phyloP scores from a whole-genome alignment of 2,329 filamentous ascomycete species.

The Aureobasidium sp. region DNA sequence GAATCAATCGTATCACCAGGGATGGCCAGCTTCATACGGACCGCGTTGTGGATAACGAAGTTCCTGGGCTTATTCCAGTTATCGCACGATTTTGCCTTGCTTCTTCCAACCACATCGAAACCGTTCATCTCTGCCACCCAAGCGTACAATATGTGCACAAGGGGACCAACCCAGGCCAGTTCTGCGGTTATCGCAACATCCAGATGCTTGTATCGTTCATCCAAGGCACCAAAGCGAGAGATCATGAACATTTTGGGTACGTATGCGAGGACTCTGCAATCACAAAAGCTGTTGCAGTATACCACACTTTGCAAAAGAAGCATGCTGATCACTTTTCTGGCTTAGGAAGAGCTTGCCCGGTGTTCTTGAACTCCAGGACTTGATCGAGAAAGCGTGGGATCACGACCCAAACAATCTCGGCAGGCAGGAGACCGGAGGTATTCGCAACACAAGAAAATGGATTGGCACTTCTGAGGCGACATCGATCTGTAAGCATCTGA shows the following conservation, averaged over 20 bases:
- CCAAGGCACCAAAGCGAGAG: constrained; percentile 48
- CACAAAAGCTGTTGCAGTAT: too few species aligned
- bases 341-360: constrained; percentile 49
- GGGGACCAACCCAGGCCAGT: constrained; percentile 62
- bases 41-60: constrained; percentile 32
- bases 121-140: constrained; percentile 71
- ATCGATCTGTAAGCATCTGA: neutral
- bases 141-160: constrained; percentile 73
- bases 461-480: constrained; percentile 77
- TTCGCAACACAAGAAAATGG: constrained; percentile 79
- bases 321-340: too few species aligned
- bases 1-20: constrained; percentile 31
- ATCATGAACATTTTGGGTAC: constrained; percentile 49
- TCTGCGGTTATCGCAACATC: constrained; percentile 91
- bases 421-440: constrained; percentile 71
- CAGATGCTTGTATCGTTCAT: constrained; percentile 82
- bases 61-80: constrained; percentile 34
- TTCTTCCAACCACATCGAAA: constrained; percentile 53
- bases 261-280: too few species aligned
- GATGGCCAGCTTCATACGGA: constrained; percentile 36
- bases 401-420: constrained; percentile 66
- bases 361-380: constrained; percentile 72
- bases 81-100: constrained; percentile 43
- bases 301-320: too few species aligned
- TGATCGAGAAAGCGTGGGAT: constrained; percentile 85